Base-by-base conservation (phyloP, 73 alveolate genomes). In the Tetrahymena malaccensis region DNA sequence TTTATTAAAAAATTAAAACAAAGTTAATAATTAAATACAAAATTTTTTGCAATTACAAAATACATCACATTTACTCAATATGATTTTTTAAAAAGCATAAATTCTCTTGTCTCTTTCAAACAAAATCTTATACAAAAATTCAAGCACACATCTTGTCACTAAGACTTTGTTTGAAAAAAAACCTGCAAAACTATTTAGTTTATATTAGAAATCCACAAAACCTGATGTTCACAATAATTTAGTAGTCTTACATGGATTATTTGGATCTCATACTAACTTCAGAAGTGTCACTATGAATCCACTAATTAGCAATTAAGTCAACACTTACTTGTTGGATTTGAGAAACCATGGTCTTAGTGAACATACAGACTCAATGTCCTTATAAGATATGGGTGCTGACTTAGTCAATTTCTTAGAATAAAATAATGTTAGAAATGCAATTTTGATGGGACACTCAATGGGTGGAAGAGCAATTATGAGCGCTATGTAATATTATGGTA, bases 341-440 rank as follows among this genome's bases (percentile, higher is more conserved):
- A 95, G 97, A 95, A 95, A 95, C 44, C 97, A 95, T 85, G 97
- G 97, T 4, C 94, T 85, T 37, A 85, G 95, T 19, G 94, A 94
- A 10, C 97, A 95, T 50, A 34, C 94, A 70, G 16, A 95, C 17
- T 43, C 94, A 25, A 95, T 95, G 97, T 31, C 95, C 31, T 95
- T 89, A 34, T 31, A 93, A 34, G 97, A 85, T n/a, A 95, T 95
- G 97, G 97, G 95, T 0, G n/a, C 6, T 19, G 97, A 95, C 21
- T 15, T 95, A 31, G 84, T 83, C 44, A 37, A 43, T n/a, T 95
- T 43, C 38, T 55, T 85, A 13, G 43, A 95, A 95, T 85, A 34
- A 70, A 70, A 70, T 27, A 70, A 31, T 43, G 6, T 44, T 3
- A 10, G 93, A 34, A 43, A 95, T 95, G 94, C 57, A 11, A 93